A percentile compares a stretch with the other conserved stretches of the same genome.
phyloP scores from a whole-genome alignment of 2,329 filamentous ascomycete species.

The Sclerotinia trifoliorum region DNA sequence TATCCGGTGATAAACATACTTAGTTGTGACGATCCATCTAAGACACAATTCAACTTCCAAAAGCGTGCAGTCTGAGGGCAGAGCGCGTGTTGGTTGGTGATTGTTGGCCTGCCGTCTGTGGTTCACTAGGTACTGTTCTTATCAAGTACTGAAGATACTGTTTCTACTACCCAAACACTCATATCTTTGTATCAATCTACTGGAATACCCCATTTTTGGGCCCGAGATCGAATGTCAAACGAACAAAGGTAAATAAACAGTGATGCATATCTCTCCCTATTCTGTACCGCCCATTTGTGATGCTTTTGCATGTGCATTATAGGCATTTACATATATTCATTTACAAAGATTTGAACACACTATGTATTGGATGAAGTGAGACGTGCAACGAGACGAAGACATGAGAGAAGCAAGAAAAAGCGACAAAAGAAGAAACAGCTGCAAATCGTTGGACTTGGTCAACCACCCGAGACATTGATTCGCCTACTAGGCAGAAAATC shows the following conservation, averaged over 20 bases:
- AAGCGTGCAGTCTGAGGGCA: no score
- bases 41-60: no score
- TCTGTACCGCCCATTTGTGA: not conserved
- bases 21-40: no score
- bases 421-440: not conserved
- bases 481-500: not conserved
- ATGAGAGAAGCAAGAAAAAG: not conserved
- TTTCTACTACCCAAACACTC: not conserved
- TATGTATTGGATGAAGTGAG: not conserved
- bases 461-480: not conserved
- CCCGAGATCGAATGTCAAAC: not conserved
- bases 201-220: not conserved
- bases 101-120: no score
- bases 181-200: not conserved
- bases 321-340: not conserved
- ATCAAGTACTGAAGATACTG: no score
- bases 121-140: no score
- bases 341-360: not conserved
- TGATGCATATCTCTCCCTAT: not conserved
- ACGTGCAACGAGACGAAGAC: not conserved
- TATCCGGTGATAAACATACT: no score
- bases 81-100: no score
- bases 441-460: not conserved
- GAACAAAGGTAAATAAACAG: not conserved
- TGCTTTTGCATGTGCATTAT: not conserved